phyloP scores from a whole-genome alignment of 2,329 filamentous ascomycete genomes.

The Hymenoscyphus infarciens region DNA sequence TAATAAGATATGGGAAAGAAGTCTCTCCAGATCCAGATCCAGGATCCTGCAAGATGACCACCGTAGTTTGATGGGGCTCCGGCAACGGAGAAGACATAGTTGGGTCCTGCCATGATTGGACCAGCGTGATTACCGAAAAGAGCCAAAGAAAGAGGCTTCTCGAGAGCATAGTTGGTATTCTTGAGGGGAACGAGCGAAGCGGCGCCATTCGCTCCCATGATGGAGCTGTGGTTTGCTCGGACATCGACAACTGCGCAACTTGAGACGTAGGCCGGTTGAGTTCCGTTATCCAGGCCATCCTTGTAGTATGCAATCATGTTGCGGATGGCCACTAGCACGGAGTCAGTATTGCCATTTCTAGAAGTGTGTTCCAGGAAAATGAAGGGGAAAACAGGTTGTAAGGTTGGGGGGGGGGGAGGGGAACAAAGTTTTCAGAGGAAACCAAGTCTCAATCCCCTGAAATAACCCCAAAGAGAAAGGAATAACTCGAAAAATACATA shows the following conservation, averaged over 20 bases:
- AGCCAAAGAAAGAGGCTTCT: conserved; percentile 67
- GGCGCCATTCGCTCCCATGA: conserved; percentile 51
- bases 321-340: conserved; percentile 46
- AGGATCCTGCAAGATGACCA: conserved; percentile 19
- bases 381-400: too few species aligned
- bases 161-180: conserved; percentile 67
- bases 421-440: too few species aligned
- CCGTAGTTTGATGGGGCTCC: conserved; percentile 11
- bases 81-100: conserved; percentile 13
- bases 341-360: too few species aligned
- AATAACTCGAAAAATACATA: too few species aligned
- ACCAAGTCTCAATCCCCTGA: too few species aligned
- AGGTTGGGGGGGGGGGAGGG: too few species aligned
- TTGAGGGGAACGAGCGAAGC: conserved; percentile 75
- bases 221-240: conserved; percentile 56
- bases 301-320: conserved; percentile 66
- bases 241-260: conserved; percentile 67
- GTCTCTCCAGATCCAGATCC: conserved; percentile 43
- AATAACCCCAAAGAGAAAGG: too few species aligned
- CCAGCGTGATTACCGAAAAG: conserved; percentile 83
- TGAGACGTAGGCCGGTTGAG: conserved; percentile 66
- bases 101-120: conserved; percentile 20
- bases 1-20: conserved; percentile 70
- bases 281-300: conserved; percentile 48
- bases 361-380: too few species aligned